Conservation (phyloP, 2,329 filamentous ascomycete species). For the Ceratocystis destructans region DNA sequence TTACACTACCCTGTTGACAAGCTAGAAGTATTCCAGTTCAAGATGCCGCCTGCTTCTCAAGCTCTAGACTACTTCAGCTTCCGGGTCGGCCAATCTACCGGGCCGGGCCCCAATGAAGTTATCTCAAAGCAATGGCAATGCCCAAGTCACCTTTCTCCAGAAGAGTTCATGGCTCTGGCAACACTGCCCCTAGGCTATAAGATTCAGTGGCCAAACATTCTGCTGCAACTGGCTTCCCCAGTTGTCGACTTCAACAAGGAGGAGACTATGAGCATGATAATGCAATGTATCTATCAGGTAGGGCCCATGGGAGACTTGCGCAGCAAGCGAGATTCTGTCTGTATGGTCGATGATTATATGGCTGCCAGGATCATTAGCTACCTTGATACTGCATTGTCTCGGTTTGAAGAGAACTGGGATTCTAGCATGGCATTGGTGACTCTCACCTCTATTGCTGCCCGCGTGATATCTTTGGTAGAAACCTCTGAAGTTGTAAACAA, state of each 20-base stretch:
- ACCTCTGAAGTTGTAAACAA: constrained; percentile 23
- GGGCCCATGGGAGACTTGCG: constrained; percentile 25
- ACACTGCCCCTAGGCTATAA: constrained; percentile 34
- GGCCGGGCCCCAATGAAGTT: constrained; percentile 33
- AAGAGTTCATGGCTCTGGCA: constrained; percentile 42
- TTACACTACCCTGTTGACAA: constrained; percentile 7
- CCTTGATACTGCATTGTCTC: constrained; percentile 23
- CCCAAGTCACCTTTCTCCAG: constrained; percentile 34
- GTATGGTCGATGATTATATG: constrained; percentile 23
- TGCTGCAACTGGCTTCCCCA: constrained; percentile 35
- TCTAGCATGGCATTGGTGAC: constrained; percentile 29
- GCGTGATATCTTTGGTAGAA: constrained; percentile 28
- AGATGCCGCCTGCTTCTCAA: constrained; percentile 26
- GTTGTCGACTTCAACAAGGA: constrained; percentile 37
- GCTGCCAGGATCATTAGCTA: constrained; percentile 25
- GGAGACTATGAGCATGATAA: constrained; percentile 34
- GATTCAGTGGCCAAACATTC: constrained; percentile 44
- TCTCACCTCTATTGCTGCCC: constrained; percentile 30
- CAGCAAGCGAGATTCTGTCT: not conserved
- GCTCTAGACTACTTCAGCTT: constrained; percentile 30
- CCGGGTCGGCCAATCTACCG: constrained; percentile 23
- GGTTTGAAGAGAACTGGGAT: constrained; percentile 39
- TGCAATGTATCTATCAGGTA: constrained; percentile 37
- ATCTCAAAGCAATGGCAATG: constrained; percentile 37
- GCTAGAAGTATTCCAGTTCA: constrained; percentile 29